phyloP scores from a whole-genome alignment of 192 early-diverging fungal species.

The Coemansia sp. region DNA sequence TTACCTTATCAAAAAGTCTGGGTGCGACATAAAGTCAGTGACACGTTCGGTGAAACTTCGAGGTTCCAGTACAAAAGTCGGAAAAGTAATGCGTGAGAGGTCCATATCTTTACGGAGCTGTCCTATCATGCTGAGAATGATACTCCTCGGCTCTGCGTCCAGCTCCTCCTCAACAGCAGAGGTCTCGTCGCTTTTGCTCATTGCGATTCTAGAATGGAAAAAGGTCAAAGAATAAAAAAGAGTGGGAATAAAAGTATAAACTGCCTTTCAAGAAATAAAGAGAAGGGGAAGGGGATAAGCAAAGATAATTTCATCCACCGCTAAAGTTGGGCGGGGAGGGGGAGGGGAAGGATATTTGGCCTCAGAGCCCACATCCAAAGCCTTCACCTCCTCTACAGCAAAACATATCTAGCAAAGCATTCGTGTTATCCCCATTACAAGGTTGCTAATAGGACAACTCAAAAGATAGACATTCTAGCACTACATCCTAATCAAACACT shows the following conservation, averaged over 20 bases:
- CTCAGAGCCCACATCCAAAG: not conserved
- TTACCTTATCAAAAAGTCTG: slow-evolving; percentile 76
- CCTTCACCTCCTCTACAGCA: not conserved
- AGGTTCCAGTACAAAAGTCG: slow-evolving; percentile 93
- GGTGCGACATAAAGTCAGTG: slow-evolving; percentile 94
- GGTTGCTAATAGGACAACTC: not conserved
- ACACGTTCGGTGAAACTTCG: slow-evolving; percentile 92
- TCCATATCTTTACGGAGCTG: slow-evolving; percentile 90
- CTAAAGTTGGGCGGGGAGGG: not conserved
- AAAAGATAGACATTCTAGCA: not conserved
- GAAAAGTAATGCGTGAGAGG: slow-evolving; percentile 89
- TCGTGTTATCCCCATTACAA: not conserved
- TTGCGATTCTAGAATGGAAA: slow-evolving; percentile 9
- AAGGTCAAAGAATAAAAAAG: not conserved
- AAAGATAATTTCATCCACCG: not conserved
- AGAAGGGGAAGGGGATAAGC: not conserved
- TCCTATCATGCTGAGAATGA: slow-evolving; percentile 82
- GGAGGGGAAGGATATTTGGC: not conserved
- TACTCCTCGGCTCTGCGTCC: slow-evolving; percentile 76
- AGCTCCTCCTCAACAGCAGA: slow-evolving; percentile 72
- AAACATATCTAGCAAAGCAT: not conserved
- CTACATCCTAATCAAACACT: not conserved
- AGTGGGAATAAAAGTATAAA: slow-evolving; percentile 9
- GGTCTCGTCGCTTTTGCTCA: slow-evolving; percentile 36
- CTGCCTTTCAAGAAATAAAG: slow-evolving; percentile 5